Base-by-base conservation (phyloP, 306 rosid genomes). In the Sicyos edulis region DNA sequence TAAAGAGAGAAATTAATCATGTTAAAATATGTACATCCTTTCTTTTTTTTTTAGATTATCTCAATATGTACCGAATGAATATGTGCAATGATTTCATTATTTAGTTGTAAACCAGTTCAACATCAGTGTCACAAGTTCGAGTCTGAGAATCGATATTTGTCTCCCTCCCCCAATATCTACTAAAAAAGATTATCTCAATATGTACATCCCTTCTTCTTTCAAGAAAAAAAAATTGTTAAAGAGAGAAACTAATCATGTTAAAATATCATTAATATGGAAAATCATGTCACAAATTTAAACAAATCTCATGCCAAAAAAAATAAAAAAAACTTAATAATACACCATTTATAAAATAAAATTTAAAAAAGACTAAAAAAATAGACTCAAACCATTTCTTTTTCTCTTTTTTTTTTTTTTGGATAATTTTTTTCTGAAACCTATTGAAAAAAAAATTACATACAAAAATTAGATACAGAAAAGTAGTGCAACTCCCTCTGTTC, bases 391-490 rank as follows among this genome's bases (percentile, higher is more conserved):
- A 61, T 61, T 16, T 16, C 5, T 11, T 17, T 42, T 19, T 66
- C 19, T 63, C n/a, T 17, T 11, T 17, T 42, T 19, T 66, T 11
- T 63, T 34, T 34, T 62, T 57, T 58, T 58, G 10, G 10, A 16
- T 53, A 16, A 0, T 52, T 20, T 57, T 58, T 58, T 22, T 15
- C 13, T 62, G 45, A 63, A 63, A 64, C 21, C 24, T 42, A 40
- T 65, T 20, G 34, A 12, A 44, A 45, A 37, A 10, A 44, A 42
- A 65, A 10, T 20, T 67, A 67, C 40, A 56, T 67, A 67, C 72
- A 67, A 67, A 67, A 67, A 47, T 67, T 67, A 67, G 55, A 67
- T 67, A 44, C 72, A 47, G 24, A 62, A 20, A 67, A 67, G 29
- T 66, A 66, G 40, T 66, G 52, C 54, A 20, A 66, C 34, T 66